A percentile compares a stretch with the other conserved stretches of the same genome.
Evolutionary conservation across 257 asterid genomes (phyloP).

Genomic region (Nicotiana otophora): DNA sequence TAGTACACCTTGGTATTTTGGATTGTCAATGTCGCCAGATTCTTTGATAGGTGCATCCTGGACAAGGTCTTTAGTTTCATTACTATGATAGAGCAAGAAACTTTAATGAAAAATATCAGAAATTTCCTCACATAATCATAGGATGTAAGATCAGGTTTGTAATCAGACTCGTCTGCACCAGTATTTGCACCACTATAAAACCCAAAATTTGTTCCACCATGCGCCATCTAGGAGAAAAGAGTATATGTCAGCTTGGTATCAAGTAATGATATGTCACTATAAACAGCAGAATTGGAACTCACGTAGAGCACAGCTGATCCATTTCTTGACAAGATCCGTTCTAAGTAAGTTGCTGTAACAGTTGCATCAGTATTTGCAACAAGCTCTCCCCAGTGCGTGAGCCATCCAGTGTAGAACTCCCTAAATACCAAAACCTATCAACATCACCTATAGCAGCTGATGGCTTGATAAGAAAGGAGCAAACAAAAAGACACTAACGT

Average conservation of each 20-base stretch:
- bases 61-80: conserved; percentile 8
- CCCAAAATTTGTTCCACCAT: conserved; percentile 96
- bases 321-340: conserved; percentile 63
- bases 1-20: conserved; percentile 65
- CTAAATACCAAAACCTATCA: conserved; percentile 34
- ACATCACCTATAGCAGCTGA: conserved; percentile 7
- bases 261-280: conserved; percentile 11
- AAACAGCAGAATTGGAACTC: conserved; percentile 29
- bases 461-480: not conserved
- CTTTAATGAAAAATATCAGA: conserved; percentile 1
- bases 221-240: conserved; percentile 64
- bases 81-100: conserved; percentile 6
- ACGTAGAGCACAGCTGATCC: conserved; percentile 97
- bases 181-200: conserved; percentile 93
- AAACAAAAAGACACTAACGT: conserved; percentile 44
- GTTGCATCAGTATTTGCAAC: conserved; percentile 73
- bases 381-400: conserved; percentile 93
- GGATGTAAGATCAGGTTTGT: conserved; percentile 87
- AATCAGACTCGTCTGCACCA: conserved; percentile 67
- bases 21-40: conserved; percentile 85
- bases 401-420: conserved; percentile 98
- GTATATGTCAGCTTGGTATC: conserved; percentile 5
- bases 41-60: conserved; percentile 97
- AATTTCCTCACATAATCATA: conserved; percentile 85
- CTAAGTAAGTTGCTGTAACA: conserved; percentile 64